These are phyloP conservation scores for Phaeosphaeria sp. DNA, from an alignment of 2,329 filamentous ascomycete genomes.

Conservation along the genomic window DNA sequence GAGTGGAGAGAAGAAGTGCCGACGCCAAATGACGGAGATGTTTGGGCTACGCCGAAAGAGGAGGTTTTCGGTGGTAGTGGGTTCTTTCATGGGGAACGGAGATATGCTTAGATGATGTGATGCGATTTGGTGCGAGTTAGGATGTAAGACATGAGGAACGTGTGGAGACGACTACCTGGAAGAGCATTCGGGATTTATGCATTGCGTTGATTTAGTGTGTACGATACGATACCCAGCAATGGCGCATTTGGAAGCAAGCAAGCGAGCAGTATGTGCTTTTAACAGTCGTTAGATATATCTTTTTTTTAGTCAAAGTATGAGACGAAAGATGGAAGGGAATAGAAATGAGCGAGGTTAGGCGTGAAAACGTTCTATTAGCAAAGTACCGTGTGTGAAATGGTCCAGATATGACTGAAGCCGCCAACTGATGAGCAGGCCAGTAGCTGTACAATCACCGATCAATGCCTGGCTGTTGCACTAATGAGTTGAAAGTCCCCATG, in stretches of 20 bases:
- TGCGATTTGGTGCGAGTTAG: no score
- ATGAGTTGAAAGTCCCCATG: no score
- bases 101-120: conserved; percentile 1
- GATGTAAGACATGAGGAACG: no score
- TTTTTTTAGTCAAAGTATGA: not conserved
- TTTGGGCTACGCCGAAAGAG: conserved; percentile 50
- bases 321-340: not conserved
- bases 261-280: conserved; percentile 1
- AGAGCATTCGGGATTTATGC: not conserved
- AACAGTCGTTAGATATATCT: not conserved
- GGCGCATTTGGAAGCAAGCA: not conserved
- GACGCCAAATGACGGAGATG: conserved; percentile 32
- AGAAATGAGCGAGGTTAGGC: not conserved
- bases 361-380: not conserved
- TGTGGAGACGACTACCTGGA: not conserved
- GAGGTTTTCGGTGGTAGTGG: conserved; percentile 27
- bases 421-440: not conserved
- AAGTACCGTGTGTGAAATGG: not conserved
- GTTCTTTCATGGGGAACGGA: conserved; percentile 22
- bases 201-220: conserved; percentile 1
- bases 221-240: conserved; percentile 4
- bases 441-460: not conserved
- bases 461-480: no score
- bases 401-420: not conserved
- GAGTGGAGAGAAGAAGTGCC: conserved; percentile 21